Evolutionary conservation across 202 grass and related monocot species (phyloP).

Genomic region (Hordeum pubiflorum): DNA sequence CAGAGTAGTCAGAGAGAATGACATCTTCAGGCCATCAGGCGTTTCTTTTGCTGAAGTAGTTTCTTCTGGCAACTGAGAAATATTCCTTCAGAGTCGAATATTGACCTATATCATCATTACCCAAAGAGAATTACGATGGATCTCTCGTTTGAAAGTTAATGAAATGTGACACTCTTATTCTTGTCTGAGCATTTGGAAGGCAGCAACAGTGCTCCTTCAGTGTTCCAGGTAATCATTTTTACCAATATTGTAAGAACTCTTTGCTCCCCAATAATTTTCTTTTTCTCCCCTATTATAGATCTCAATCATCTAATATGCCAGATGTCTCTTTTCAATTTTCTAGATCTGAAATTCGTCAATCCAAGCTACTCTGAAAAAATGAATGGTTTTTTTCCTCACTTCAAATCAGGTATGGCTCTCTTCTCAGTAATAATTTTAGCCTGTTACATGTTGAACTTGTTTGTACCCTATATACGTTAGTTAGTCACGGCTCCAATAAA

Average conservation of each 20-base stretch:
- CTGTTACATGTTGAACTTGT: not conserved
- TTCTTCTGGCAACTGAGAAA: constrained; percentile 37
- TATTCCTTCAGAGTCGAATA: constrained; percentile 28
- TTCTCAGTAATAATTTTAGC: not conserved
- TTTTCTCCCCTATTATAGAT: not conserved
- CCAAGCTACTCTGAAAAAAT: constrained; percentile 22
- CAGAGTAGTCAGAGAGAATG: constrained; percentile 84
- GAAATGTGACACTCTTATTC: constrained; percentile 35
- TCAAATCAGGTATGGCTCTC: constrained; percentile 29
- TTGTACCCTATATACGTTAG: not conserved
- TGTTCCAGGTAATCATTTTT: constrained; percentile 48
- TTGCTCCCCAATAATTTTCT: not conserved
- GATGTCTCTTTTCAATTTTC: constrained; percentile 3
- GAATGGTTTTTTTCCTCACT: constrained; percentile 24
- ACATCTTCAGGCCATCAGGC: constrained; percentile 52
- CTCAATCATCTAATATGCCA: constrained; percentile 20
- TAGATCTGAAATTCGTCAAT: constrained; percentile 15
- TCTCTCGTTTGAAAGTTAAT: constrained; percentile 42
- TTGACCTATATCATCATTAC: constrained; percentile 22
- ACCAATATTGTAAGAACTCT: constrained; percentile 4
- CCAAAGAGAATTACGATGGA: constrained; percentile 17
- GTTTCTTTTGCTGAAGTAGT: constrained; percentile 62
- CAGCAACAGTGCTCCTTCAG: constrained; percentile 24
- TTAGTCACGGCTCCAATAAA: not conserved
- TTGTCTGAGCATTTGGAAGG: constrained; percentile 32